Conservation (phyloP, 306 rosid species). For the Castanospermum australe region DNA sequence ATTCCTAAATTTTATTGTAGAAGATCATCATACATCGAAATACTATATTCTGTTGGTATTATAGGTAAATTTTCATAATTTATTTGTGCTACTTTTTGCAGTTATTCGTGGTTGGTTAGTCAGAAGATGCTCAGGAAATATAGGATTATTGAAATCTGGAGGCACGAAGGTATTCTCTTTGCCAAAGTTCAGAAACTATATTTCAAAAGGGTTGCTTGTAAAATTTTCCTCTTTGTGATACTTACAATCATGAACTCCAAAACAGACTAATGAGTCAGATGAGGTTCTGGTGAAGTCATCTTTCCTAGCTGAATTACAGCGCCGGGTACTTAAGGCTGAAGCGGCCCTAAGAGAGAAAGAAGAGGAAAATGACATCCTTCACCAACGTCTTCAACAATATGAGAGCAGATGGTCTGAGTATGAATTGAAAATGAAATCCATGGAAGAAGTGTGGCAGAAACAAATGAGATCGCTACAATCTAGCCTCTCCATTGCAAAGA, state of each 20-base stretch:
- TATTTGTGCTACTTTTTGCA: slow-evolving; percentile 38
- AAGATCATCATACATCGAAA: not conserved
- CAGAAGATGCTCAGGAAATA: slow-evolving; percentile 83
- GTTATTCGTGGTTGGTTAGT: slow-evolving; percentile 94
- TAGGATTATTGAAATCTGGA: slow-evolving; percentile 58
- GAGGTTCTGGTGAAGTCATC: slow-evolving; percentile 97
- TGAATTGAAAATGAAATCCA: slow-evolving; percentile 94
- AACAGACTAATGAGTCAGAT: slow-evolving; percentile 72
- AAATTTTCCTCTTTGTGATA: not conserved
- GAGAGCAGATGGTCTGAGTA: slow-evolving; percentile 98
- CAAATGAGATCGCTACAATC: slow-evolving; percentile 99
- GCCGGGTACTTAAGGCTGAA: slow-evolving; percentile 94
- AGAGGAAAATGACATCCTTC: slow-evolving; percentile 97
- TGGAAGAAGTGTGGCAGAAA: slow-evolving; percentile 99
- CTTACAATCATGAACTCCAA: slow-evolving; percentile 21
- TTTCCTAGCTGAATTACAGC: slow-evolving; percentile 86
- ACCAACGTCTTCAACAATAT: slow-evolving; percentile 91
- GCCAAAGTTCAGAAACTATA: slow-evolving; percentile 15
- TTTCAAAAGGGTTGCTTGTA: slow-evolving; percentile 11
- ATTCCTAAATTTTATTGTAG: not conserved
- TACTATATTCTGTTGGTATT: not conserved
- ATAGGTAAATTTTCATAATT: slow-evolving; percentile 13
- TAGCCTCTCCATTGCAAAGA: slow-evolving; percentile 98
- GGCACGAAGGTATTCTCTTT: slow-evolving; percentile 59
- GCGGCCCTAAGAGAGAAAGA: slow-evolving; percentile 92